Base-by-base conservation (phyloP, 768 basidiomycete species). In the Xerocomellus intermedius region DNA sequence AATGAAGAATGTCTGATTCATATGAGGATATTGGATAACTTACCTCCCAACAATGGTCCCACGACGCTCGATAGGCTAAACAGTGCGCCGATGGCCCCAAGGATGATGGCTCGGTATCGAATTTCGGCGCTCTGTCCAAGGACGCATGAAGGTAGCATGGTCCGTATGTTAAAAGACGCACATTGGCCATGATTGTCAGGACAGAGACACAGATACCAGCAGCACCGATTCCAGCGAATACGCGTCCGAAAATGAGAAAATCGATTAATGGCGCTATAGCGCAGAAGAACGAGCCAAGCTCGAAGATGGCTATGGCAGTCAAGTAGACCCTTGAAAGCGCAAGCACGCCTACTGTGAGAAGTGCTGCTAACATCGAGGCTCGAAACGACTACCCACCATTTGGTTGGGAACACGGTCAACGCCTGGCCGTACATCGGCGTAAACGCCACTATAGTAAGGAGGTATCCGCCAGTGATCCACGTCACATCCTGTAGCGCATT, bases 401-500 rank as follows among this genome's bases (percentile, higher is more conserved):
- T 62, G 16, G 52, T 57, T 21, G 52, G 49, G 19, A 62, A 56
- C 26, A 49, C 49, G 10, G 46, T 33, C 37, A 60, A 26, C 8
- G 39, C 42, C 39, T 57, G 55, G 17, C 54, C 58, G 26, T 54
- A 62, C 28, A 51, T 48, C 28, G 48, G 55, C 36, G 54, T 57
- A 17, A 58, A 63, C 5, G 54, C 51, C 24, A 56, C 54, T 0
- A 80, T 81, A 0, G 85, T 85, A 36, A 86, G 71, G 13, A 89
- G 75, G 65, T 87, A 89, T 1, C 82, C 79, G 0, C 84, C 85
- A 0, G 83, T 86, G 16, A 89, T 84, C 86, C 86, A 89, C 5
- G 54, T 60, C n/a, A 26, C 60, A 30, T 60, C 52, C 28, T 62
- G 55, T 8, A 62, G 52, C 19, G 55, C 53, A 37, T 52, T 44